Evolutionary conservation across 768 basidiomycete species (phyloP).

Genomic region (Suillus bovinus): DNA sequence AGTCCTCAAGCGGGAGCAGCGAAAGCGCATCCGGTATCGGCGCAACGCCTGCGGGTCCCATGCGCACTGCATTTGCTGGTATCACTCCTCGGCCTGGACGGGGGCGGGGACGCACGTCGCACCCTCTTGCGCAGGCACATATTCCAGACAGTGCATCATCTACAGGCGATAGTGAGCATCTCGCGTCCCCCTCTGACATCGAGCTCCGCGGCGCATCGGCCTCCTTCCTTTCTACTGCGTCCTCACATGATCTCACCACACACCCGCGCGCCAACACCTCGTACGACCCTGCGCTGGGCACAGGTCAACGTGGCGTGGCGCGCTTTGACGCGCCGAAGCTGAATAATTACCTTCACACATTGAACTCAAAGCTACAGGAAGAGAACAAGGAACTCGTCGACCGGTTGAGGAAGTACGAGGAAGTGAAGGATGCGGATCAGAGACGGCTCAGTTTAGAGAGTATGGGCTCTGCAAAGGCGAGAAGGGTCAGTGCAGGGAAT

Average conservation of each 20-base stretch:
- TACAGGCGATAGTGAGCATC: slow-evolving; percentile 23
- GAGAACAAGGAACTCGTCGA: slow-evolving; percentile 74
- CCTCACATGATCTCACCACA: slow-evolving; percentile 85
- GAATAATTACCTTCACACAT: slow-evolving; percentile 81
- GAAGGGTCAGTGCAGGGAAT: slow-evolving; percentile 54
- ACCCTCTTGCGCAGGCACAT: slow-evolving; percentile 63
- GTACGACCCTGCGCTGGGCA: slow-evolving; percentile 81
- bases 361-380: slow-evolving; percentile 81
- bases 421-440: slow-evolving; percentile 34
- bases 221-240: slow-evolving; percentile 80
- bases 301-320: slow-evolving; percentile 65
- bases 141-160: slow-evolving; percentile 41
- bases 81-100: slow-evolving; percentile 63
- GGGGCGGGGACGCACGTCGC: slow-evolving; percentile 48
- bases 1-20: slow-evolving; percentile 27
- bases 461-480: slow-evolving; percentile 32
- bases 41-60: slow-evolving; percentile 34
- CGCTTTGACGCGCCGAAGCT: slow-evolving; percentile 85
- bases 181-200: slow-evolving; percentile 46
- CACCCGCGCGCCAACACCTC: slow-evolving; percentile 82
- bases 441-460: slow-evolving; percentile 27
- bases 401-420: slow-evolving; percentile 55
- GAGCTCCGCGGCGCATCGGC: slow-evolving; percentile 46
- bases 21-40: slow-evolving; percentile 34
- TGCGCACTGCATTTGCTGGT: slow-evolving; percentile 59